Conservation (phyloP, 1,284 basidiomycete genomes). For the Wolfiporia cocos region DNA sequence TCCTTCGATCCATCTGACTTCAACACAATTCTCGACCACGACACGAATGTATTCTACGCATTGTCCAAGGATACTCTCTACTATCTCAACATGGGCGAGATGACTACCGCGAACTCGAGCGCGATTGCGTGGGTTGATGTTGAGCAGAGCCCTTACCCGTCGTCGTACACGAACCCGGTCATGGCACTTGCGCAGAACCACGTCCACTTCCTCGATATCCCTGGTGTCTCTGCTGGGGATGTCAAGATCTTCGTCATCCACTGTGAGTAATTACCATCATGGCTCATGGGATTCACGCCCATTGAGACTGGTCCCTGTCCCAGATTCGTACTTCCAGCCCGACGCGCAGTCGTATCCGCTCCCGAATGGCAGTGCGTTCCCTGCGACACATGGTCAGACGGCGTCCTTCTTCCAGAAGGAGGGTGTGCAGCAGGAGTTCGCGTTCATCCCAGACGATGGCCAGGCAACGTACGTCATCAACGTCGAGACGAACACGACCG, state of each 20-base stretch:
- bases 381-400: constrained; percentile 67
- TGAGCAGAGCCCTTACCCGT: constrained; percentile 45
- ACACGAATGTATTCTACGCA: constrained; percentile 81
- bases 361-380: constrained; percentile 53
- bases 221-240: constrained; percentile 56
- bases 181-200: constrained; percentile 80
- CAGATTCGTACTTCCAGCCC: constrained; percentile 80
- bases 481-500: constrained; percentile 76
- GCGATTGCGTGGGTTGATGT: constrained; percentile 60
- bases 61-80: constrained; percentile 56
- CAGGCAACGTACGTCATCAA: constrained; percentile 77
- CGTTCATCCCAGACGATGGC: constrained; percentile 79
- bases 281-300: background rate
- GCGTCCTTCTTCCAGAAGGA: constrained; percentile 67
- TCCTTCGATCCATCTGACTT: constrained; percentile 51
- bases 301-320: too few relatives aligned
- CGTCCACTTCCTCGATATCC: constrained; percentile 74
- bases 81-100: constrained; percentile 58
- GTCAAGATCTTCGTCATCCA: constrained; percentile 85
- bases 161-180: constrained; percentile 52
- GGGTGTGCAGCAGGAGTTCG: constrained; percentile 76
- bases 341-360: constrained; percentile 58
- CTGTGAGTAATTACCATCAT: constrained; percentile 41
- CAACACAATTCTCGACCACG: constrained; percentile 76
- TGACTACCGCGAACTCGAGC: constrained; percentile 51